Conservation (phyloP, 805 yeast genomes). For the Pachysolen tannophilus region DNA sequence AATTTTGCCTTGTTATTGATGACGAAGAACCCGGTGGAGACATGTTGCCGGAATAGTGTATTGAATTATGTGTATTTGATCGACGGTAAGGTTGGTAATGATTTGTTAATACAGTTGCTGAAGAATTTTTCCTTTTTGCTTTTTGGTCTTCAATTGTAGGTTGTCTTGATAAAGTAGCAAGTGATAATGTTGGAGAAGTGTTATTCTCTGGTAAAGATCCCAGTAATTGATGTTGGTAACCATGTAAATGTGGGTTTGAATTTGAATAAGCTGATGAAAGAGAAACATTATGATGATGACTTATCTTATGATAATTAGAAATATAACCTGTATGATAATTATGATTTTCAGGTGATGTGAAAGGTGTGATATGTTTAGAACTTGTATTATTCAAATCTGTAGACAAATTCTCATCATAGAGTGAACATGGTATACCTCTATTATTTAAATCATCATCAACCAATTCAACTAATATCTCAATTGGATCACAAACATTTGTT, state of each 20-base stretch:
- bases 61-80: constrained; percentile 3
- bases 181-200: constrained; percentile 7
- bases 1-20: constrained; percentile 1
- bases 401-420: constrained; percentile 15
- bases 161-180: constrained; percentile 5
- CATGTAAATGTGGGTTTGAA: too few relatives aligned
- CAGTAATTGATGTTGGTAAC: constrained; percentile 15
- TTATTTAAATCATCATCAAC: constrained; percentile 41
- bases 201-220: constrained; percentile 18
- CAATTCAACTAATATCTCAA: constrained; percentile 42
- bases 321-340: too few relatives aligned
- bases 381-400: constrained; percentile 8
- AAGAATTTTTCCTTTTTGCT: constrained; percentile 3
- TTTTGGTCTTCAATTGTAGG: neutral
- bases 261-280: constrained; percentile 15
- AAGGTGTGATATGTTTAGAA: too few relatives aligned
- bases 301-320: too few relatives aligned
- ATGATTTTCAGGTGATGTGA: constrained; percentile 13
- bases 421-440: constrained; percentile 22
- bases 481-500: constrained; percentile 40
- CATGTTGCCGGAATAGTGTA: constrained; percentile 5
- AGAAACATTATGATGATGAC: constrained; percentile 6
- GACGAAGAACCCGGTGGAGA: constrained; percentile 1
- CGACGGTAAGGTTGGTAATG: constrained; percentile 1
- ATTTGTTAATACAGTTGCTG: neutral